phyloP scores from a whole-genome alignment of 176 grass and related monocot species.

The Metroxylon sagu region DNA sequence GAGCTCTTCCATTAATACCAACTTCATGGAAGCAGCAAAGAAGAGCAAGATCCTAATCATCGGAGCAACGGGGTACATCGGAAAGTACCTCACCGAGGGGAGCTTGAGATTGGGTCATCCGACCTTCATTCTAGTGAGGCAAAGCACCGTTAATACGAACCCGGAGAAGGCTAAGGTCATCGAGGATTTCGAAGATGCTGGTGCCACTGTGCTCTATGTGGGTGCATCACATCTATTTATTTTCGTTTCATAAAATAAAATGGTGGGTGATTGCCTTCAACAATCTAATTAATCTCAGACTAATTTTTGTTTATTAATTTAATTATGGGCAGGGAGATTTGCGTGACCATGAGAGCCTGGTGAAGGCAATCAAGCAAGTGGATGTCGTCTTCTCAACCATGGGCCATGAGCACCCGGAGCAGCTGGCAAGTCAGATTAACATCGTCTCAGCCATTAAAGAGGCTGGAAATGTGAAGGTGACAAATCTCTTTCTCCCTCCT shows the following conservation, averaged over 20 bases:
- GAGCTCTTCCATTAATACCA: too few relatives aligned
- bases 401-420: slow-evolving; percentile 21
- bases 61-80: slow-evolving; percentile 51
- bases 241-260: too few relatives aligned
- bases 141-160: slow-evolving; percentile 10
- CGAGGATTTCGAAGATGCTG: slow-evolving; percentile 38
- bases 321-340: slow-evolving; percentile 59
- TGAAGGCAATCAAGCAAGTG: slow-evolving; percentile 32
- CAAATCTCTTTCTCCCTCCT: too few relatives aligned
- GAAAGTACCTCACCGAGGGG: slow-evolving; percentile 31
- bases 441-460: slow-evolving; percentile 63
- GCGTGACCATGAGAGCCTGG: slow-evolving; percentile 45
- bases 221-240: too few relatives aligned
- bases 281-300: too few relatives aligned
- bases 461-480: slow-evolving; percentile 50
- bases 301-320: too few relatives aligned
- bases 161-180: slow-evolving; percentile 34
- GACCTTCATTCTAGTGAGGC: slow-evolving; percentile 40
- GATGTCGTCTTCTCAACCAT: slow-evolving; percentile 63
- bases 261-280: too few relatives aligned
- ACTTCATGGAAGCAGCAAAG: not conserved
- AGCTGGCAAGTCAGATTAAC: slow-evolving; percentile 42
- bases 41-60: slow-evolving; percentile 49
- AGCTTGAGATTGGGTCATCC: slow-evolving; percentile 44
- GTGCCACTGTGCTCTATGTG: slow-evolving; percentile 28